A percentile compares a stretch with the other conserved stretches of the same genome.
Evolutionary conservation across 192 early-diverging fungal species (phyloP).

Genomic region (Gonapodya sp.): DNA sequence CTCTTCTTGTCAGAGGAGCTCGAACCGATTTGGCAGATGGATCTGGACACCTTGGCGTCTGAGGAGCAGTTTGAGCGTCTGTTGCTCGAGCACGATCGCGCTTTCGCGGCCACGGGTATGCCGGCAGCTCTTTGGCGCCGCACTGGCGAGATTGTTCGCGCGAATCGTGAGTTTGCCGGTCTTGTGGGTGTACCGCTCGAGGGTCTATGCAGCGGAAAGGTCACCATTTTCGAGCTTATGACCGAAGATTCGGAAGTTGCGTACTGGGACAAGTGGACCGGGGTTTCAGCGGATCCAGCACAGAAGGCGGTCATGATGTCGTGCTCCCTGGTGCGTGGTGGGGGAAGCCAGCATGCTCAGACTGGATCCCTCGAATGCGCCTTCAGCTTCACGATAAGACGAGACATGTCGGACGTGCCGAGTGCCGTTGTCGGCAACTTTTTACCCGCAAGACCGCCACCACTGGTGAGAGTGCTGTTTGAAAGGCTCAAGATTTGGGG

Average conservation of each 20-base stretch:
- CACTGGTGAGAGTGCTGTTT: background rate
- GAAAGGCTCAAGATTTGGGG: background rate
- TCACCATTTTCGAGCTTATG: background rate
- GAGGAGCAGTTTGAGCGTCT: conserved; percentile 93
- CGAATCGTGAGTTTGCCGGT: conserved; percentile 87
- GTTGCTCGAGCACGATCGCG: conserved; percentile 85
- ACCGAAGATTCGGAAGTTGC: background rate
- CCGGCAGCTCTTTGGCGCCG: conserved; percentile 90
- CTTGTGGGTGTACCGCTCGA: conserved; percentile 78
- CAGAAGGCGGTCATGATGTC: conserved; percentile 4
- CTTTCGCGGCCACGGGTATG: conserved; percentile 89
- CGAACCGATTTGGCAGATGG: conserved; percentile 53
- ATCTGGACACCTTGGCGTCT: conserved; percentile 85
- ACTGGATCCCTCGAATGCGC: background rate
- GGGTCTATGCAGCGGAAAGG: conserved; percentile 32
- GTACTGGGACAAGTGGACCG: background rate
- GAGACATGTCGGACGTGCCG: background rate
- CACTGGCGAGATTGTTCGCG: conserved; percentile 92
- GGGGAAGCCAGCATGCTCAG: background rate
- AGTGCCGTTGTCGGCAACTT: conserved; percentile 4
- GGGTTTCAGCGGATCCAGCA: background rate
- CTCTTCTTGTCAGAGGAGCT: conserved; percentile 29
- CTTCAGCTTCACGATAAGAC: background rate
- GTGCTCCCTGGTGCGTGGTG: background rate
- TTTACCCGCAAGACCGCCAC: background rate